Base-by-base conservation (phyloP, 495 filamentous ascomycete genomes). In the Hyaloscypha variabilis region DNA sequence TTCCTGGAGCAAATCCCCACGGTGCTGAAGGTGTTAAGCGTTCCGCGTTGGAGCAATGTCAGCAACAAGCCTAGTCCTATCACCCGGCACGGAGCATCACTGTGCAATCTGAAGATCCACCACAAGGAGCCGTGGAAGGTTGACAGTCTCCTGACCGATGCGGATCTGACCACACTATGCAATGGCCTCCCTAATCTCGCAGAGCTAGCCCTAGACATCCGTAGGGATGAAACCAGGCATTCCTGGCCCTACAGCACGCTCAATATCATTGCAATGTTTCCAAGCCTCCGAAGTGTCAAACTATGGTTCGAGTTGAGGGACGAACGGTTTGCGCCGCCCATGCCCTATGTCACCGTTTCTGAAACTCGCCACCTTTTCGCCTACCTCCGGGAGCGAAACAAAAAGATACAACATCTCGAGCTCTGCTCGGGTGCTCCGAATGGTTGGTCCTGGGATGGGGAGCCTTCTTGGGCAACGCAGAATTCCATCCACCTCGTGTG, bases 181-280 rank as follows among this genome's bases (percentile, higher is more conserved):
- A 62, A 62, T 13, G 64, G 55, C 39, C 64, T 66, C 25, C 64
- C 58, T 21, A 58, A 66, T 62, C 64, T 66, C 34, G 57, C 62
- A 58, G 64, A 66, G 58, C 28, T 66, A 14, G 28, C 64, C 58
- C 29, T 66, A 14, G 58, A 66, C 52, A 66, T 66, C 31, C 39
- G 39, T 25, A 66, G 64, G 58, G 64, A 60, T 23, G 31, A 62
- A 59, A 14, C 39, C 19, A 42, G 39, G 39, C 54, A 49, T 6
- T 21, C 49, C 28, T 66, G 64, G 64, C 64, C 64, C 24, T 66
- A 66, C 26, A 42, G 25, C 26, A 51, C 58, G 52, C 64, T 66
- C n/a, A 42, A 66, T 36, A 59, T 59, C 39, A 66, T 66, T 54
- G 64, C 64, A 24, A 62, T 24, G 24, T 66, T 66, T 52, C 55